Evolutionary conservation across 1,284 basidiomycete species (phyloP), one percentile per base, ranked within the genome.

Genomic region (Microbotryum scabiosae): DNA sequence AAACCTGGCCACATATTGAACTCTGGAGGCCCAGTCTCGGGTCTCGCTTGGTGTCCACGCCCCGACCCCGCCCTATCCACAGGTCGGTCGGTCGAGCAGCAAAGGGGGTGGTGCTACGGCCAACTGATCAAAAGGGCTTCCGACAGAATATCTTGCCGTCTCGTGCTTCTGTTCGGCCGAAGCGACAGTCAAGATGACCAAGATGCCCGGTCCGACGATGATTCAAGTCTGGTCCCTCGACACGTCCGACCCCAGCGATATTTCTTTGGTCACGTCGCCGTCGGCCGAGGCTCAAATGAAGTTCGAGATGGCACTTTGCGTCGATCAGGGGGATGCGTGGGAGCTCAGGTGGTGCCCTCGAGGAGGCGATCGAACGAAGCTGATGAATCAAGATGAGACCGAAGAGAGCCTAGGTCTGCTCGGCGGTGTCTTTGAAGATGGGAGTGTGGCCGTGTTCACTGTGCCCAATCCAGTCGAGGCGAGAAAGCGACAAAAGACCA

Each of bases 291-390:
- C 69, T 30, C 62, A 66, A 21, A 79, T 86, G 77, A 75, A 72
- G 16, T 88, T 87, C 66, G 87, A 86, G 69, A 78, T 89, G 77
- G 82, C 88, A 7, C 69, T 94, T 0, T 91, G 89, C 67, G 67
- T 89, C 6, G 84, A 90, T 21, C 54, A 36, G 18, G 64, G 62
- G 1, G 80, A 80, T 28, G 86, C 84, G 5, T 81, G 84, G 66
- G 84, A 88, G 56, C 71, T 91, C 20, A 88, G 85, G 74, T 96
- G 91, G 90, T 92, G 90, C 75, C 91, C 90, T 4, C 73, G 89
- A 5, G 61, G 64, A 44, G 65, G 66, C 14, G 25, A 56, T 48
- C 26, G 51, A 36, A n/a, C 28, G 5, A 30, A 49, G 50, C 32
- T 54, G 28, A 56, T 46, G 10, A 50, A 51, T 21, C 21, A 28